Evolutionary conservation across 129 eudicot genomes (phyloP), one percentile per base, ranked within the genome.

Genomic region (Ambrosia trifida): DNA sequence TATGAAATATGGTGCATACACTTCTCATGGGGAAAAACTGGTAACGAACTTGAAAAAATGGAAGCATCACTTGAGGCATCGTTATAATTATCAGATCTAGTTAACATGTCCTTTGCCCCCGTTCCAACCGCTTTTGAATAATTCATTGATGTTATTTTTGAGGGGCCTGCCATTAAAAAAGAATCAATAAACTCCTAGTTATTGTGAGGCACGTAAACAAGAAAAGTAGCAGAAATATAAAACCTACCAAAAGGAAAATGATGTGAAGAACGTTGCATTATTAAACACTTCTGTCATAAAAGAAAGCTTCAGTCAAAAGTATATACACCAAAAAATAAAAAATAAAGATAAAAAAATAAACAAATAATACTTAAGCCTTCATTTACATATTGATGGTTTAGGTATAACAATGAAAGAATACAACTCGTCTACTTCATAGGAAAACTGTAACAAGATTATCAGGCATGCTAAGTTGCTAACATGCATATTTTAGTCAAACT

Each of bases 1-100:
- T 41, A 13, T 4, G 13, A 32, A 8, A 46, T 52, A 56, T 19
- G 9, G 30, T 30, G 40, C 19, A 16, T 86, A 91, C 97, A 64
- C 64, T 91, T 91, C 66, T 77, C 87, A 65, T 85, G 95, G 49
- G 91, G 86, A 59, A 91, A 83, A 70, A 91, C 97, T 63, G 97
- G 97, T 80, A 91, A 85, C 11, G 97, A 91, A 77, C 87, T 79
- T 17, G 97, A 85, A 68, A 91, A 91, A 64, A 91, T 76, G 20
- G 88, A 65, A 17, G 83, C 80, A 62, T 87, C 96, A 57, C 76
- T 84, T 53, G 90, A 81, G 56, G 89, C 61, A 43, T 73, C 80
- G 45, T 53, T 65, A 40, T 83, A 79, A 11, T 81, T 66, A 70
- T 73, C 83, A 57, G 92, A 59, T 72, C 79, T 77, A 1, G 80